Evolutionary conservation across 2,329 filamentous ascomycete species (phyloP).

Genomic region (Fusarium dimerum): DNA sequence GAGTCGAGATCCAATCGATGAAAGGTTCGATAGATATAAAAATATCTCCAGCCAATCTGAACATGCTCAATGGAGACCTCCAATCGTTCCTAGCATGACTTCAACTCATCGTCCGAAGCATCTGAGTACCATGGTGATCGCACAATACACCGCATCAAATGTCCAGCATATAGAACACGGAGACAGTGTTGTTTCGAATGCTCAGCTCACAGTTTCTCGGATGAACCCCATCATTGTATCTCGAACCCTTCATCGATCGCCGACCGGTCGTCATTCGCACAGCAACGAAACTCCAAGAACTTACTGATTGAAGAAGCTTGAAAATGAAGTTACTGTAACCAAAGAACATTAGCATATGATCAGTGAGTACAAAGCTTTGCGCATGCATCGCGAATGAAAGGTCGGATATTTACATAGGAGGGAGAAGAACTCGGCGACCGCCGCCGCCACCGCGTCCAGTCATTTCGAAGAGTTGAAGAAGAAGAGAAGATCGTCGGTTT

Average conservation of each 20-base stretch:
- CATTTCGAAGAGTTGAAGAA: constrained; percentile 39
- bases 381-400: background rate
- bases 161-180: background rate
- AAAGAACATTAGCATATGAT: constrained; percentile 23
- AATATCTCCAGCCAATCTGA: background rate
- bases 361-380: background rate
- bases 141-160: too few species aligned
- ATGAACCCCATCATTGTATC: constrained; percentile 8
- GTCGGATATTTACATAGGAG: constrained; percentile 49
- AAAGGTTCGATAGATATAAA: background rate
- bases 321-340: constrained; percentile 47
- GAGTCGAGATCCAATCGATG: too few species aligned
- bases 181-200: background rate
- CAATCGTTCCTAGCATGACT: background rate
- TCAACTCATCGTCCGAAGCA: background rate
- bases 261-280: constrained; percentile 2
- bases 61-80: background rate
- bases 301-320: constrained; percentile 74
- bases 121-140: too few species aligned
- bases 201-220: background rate
- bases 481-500: background rate
- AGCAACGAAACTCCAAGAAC: constrained; percentile 18
- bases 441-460: constrained; percentile 61
- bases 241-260: constrained; percentile 19
- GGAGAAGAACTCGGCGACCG: constrained; percentile 60